Evolutionary conservation across 345 rosid species (phyloP), one percentile per base, ranked within the genome.

Genomic region (Stellera chamaejasme): DNA sequence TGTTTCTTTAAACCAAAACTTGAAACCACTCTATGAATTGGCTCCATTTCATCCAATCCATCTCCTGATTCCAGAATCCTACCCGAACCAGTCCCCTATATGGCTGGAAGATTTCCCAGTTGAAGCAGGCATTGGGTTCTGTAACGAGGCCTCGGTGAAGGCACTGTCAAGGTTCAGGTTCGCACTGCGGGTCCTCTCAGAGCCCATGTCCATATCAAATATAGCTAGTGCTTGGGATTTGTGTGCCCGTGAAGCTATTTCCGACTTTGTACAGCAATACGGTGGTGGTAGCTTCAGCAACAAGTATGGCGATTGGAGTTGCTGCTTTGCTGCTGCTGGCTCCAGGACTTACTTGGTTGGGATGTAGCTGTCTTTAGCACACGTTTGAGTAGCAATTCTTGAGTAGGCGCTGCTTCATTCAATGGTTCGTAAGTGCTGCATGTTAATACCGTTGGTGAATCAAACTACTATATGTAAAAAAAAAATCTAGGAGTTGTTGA

Each of bases 271-370:
- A 2, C 62, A 15, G 36, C 66, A 69, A 65, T 23, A 45, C n/a
- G 81, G 75, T 0, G 81, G 81, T 10, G 81, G 81, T 27, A 72
- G 54, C 69, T 76, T 76, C 68, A 69, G 75, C 69, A 63, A 75
- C 41, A 72, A 58, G 56, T 76, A 72, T 28, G 81, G 81, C n/a
- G 41, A 63, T 19, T 76, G 81, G 77, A 72, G 69, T 26, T 54
- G 53, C 48, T 68, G 71, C 58, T 13, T 51, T 47, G 63, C 62
- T 28, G 65, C 65, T 7, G 64, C 67, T 32, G 39, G 39, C 39
- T 32, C 39, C 39, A 32, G 39, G 9, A 32, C 39, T 32, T 32
- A 8, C 9, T 32, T 32, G 39, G 39, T 32, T 32, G 39, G 39
- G 39, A 32, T 32, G 2, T 32, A 32, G 39, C 39, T 8, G 9